These are phyloP conservation scores for Huntiella decipiens DNA, from an alignment of 2,329 filamentous ascomycete genomes.

Conservation along the genomic window DNA sequence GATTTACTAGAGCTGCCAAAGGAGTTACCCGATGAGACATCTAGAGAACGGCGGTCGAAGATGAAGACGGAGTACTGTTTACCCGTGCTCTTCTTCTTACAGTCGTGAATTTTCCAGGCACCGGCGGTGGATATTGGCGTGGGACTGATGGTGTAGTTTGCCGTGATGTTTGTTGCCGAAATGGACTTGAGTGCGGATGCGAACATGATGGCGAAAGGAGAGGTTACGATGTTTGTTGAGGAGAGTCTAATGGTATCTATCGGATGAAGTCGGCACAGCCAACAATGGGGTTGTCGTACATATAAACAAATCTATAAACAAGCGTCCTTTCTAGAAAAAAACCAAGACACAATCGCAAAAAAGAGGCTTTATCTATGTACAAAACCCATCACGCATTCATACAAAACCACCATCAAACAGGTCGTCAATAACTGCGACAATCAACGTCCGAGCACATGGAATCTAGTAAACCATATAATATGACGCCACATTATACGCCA, in stretches of 20 bases:
- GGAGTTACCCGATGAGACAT: slow-evolving; percentile 28
- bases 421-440: too few relatives aligned
- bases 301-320: too few relatives aligned
- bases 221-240: neutral
- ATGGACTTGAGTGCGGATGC: slow-evolving; percentile 87
- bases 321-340: neutral
- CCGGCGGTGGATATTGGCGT: slow-evolving; percentile 64
- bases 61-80: slow-evolving; percentile 83
- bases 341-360: neutral
- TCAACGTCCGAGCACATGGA: too few relatives aligned
- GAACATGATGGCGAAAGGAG: slow-evolving; percentile 47
- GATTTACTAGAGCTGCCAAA: slow-evolving; percentile 24
- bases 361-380: neutral
- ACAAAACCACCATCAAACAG: too few relatives aligned
- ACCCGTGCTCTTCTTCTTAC: slow-evolving; percentile 86
- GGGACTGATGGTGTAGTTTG: slow-evolving; percentile 71
- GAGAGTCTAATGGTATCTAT: neutral
- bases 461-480: too few relatives aligned
- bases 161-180: slow-evolving; percentile 70
- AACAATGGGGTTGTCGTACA: too few relatives aligned
- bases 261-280: too few relatives aligned
- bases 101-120: slow-evolving; percentile 94
- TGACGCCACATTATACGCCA: too few relatives aligned
- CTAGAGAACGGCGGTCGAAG: slow-evolving; percentile 76
- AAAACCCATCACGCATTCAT: too few relatives aligned